Base-by-base conservation (phyloP, 2,329 filamentous ascomycete species). In the Samsoniella hepiali region DNA sequence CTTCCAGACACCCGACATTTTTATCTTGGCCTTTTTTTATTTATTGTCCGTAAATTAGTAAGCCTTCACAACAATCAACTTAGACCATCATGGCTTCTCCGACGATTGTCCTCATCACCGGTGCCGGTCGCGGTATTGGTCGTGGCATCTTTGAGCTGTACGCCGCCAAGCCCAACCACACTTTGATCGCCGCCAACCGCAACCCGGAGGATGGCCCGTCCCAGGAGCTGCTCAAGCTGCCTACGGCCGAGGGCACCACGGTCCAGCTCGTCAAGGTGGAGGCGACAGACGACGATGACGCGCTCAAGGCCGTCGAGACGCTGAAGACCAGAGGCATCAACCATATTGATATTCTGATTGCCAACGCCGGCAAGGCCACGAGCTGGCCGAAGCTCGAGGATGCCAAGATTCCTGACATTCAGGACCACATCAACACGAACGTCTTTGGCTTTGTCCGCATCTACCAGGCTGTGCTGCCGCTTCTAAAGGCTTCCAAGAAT, bases 81-180 rank as follows among this genome's bases (percentile, higher is more conserved):
- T 11, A 13, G 13, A 40, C 15, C 34, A 57, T 4, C 38, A 57
- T 57, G 55, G 55, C 40, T 11, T 57, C 55, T 34, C 40, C 55
- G 6, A 57, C 55, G 9, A 45, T 57, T 22, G 55, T 57, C 29
- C 69, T 78, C 31, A 75, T 79, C 64, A 77, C 75, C 2, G 77
- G 77, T 55, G 73, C 72, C n/a, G 75, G 73, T 63, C 70, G 76
- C 36, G 77, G 77, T 53, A 65, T 80, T 2, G 77, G 78, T 3
- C 66, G 65, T 29, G 75, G 72, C 0, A 68, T 80, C 4, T 51
- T 76, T 2, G 63, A 71, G 54, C 70, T 66, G 9, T 78, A 76
- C 65, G 73, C 80, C 1, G 75, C 79, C n/a, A 79, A 81, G 49
- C 81, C 84, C 68, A 84, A 88, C 74, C 84, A 89, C 73, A 82